Conservation (phyloP, 2,329 filamentous ascomycete genomes). For the Pseudogymnoascus sp. region DNA sequence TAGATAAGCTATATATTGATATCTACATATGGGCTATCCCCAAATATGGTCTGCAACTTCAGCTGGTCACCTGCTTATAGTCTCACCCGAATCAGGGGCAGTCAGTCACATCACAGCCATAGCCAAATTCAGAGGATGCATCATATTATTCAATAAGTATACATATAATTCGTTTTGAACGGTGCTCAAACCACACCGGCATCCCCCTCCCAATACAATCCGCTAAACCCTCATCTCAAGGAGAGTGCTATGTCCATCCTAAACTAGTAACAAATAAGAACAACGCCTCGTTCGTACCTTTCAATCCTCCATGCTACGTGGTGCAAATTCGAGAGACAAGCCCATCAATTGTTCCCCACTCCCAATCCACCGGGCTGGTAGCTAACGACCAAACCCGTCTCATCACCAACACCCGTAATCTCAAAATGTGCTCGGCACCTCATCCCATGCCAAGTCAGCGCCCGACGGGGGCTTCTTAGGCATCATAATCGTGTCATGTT, state of each 20-base stretch:
- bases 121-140: background rate
- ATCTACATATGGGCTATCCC: too few relatives aligned
- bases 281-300: constrained; percentile 1
- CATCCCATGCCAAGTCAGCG: background rate
- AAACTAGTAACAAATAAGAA: constrained; percentile 9
- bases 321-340: constrained; percentile 1
- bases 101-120: background rate
- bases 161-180: constrained; percentile 8
- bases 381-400: background rate
- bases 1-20: too few relatives aligned
- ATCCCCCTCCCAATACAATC: background rate
- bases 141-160: constrained; percentile 7
- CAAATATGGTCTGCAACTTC: background rate
- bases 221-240: constrained; percentile 3
- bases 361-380: background rate
- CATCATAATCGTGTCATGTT: constrained; percentile 1
- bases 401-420: background rate
- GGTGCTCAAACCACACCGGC: background rate
- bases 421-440: background rate
- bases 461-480: background rate
- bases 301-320: background rate
- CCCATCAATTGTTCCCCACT: background rate
- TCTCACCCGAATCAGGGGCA: background rate
- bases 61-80: background rate
- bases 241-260: constrained; percentile 9